Conservation (phyloP, 495 filamentous ascomycete species). For the Xanthoparmelia taractica region DNA sequence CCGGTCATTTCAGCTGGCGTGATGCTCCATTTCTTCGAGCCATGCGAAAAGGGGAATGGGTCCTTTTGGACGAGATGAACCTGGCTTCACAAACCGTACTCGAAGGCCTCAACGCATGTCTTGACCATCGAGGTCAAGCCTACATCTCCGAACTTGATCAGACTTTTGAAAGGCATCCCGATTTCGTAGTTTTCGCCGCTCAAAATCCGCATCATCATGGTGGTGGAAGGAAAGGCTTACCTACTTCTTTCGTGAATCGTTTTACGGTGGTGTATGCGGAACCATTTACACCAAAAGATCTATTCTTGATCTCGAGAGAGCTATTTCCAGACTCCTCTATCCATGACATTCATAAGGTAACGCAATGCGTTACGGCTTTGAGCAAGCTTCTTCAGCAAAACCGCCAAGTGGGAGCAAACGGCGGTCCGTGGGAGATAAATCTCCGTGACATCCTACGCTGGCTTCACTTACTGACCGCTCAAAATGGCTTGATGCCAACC, state of each 20-base stretch:
- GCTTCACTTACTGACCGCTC: conserved; percentile 61
- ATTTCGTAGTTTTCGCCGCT: conserved; percentile 89
- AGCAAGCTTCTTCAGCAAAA: conserved; percentile 60
- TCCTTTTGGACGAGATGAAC: conserved; percentile 98
- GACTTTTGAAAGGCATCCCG: conserved; percentile 77
- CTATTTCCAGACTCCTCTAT: conserved; percentile 57
- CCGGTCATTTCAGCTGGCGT: conserved; percentile 86
- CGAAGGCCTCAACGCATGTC: conserved; percentile 92
- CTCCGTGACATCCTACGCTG: conserved; percentile 85
- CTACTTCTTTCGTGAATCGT: conserved; percentile 92
- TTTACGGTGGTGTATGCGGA: conserved; percentile 98
- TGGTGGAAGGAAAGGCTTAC: conserved; percentile 89
- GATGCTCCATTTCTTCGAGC: conserved; percentile 92
- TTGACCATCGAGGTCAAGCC: conserved; percentile 94
- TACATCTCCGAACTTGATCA: conserved; percentile 93
- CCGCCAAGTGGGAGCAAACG: conserved; percentile 63
- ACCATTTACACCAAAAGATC: conserved; percentile 69
- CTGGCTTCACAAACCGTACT: conserved; percentile 93
- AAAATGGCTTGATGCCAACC: conserved; percentile 46
- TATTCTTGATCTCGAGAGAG: conserved; percentile 70
- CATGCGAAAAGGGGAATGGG: conserved; percentile 95
- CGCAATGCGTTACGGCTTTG: conserved; percentile 72
- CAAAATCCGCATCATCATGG: conserved; percentile 98
- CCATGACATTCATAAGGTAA: conserved; percentile 51
- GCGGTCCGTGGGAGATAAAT: conserved; percentile 96